Base-by-base conservation (phyloP, 306 rosid species). In the Nissolia schottii region DNA sequence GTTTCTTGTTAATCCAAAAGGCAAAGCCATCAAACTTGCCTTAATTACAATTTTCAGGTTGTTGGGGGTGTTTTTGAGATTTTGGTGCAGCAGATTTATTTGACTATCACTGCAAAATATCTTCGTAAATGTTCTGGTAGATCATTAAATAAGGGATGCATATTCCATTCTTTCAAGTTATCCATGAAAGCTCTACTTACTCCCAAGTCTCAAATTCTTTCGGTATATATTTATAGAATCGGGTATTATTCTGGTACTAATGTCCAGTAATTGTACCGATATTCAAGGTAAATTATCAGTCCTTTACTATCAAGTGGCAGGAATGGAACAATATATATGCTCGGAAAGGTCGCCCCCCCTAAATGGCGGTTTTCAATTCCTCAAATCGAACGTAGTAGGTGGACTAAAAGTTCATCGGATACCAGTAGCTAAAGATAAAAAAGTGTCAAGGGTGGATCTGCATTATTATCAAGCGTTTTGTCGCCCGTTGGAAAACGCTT, bases 1-100 rank as follows among this genome's bases (percentile, higher is more conserved):
- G 72, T 73, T 43, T 64, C 48, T 56, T 28, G 77, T 72, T 76
- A 77, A 72, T 65, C 23, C 43, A 41, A 50, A 66, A 50, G 74
- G 24, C 56, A 50, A 66, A 50, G 74, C 23, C 56, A 68, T 23
- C 31, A 37, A 3, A 16, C 69, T 24, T 16, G 23, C 67, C 50
- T 61, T 40, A 43, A 41, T 62, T n/a, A 9, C 50, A 57, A 13
- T 34, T 53, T 37, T 48, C 25, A 40, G 18, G 74, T 2, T 27
- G 35, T 3, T 15, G 6, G 51, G 20, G 5, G 10, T 32, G 9
- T 27, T 43, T 16, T 11, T 13, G 64, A 49, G 55, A 64, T 56
- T 56, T 56, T 64, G 46, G 57, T 18, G 40, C 24, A 53, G 38
- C 14, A n/a, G 23, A 3, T 51, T 73, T 65, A 28, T 29, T 48